phyloP scores from a whole-genome alignment of 1,284 basidiomycete species.

The Apiotrichum brassicae region DNA sequence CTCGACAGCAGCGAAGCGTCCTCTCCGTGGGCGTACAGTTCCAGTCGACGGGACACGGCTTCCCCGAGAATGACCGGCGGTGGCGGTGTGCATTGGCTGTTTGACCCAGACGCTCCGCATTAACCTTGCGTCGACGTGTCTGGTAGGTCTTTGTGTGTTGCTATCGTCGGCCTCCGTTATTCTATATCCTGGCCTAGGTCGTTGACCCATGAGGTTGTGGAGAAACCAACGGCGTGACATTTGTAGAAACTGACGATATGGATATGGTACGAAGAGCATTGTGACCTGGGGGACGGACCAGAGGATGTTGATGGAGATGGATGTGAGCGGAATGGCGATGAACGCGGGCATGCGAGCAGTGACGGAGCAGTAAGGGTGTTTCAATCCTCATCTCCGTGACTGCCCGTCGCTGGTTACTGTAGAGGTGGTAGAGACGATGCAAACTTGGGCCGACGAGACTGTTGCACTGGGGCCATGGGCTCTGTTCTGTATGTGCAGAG shows the following conservation, averaged over 20 bases:
- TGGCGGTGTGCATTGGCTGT: not conserved
- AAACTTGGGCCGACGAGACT: too few species aligned
- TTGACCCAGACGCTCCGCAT: slow-evolving; percentile 11
- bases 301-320: too few species aligned
- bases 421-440: too few species aligned
- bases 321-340: too few species aligned
- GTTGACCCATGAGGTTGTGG: slow-evolving; percentile 25
- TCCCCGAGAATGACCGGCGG: slow-evolving; percentile 14
- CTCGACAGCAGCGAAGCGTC: slow-evolving; percentile 20
- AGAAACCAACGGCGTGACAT: slow-evolving; percentile 26
- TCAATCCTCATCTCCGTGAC: too few species aligned
- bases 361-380: too few species aligned
- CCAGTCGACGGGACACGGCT: slow-evolving; percentile 28
- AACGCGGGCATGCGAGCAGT: too few species aligned
- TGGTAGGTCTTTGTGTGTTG: not conserved
- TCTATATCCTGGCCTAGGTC: slow-evolving; percentile 29
- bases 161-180: slow-evolving; percentile 16
- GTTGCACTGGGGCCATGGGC: too few species aligned
- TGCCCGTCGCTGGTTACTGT: too few species aligned
- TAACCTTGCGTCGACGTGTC: slow-evolving; percentile 15
- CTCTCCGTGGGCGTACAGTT: slow-evolving; percentile 14
- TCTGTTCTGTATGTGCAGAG: too few species aligned
- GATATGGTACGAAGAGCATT: not conserved
- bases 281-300: too few species aligned
- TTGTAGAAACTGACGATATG: not conserved